phyloP scores from a whole-genome alignment of 2,329 filamentous ascomycete species.

The Bipolaris gigantea region DNA sequence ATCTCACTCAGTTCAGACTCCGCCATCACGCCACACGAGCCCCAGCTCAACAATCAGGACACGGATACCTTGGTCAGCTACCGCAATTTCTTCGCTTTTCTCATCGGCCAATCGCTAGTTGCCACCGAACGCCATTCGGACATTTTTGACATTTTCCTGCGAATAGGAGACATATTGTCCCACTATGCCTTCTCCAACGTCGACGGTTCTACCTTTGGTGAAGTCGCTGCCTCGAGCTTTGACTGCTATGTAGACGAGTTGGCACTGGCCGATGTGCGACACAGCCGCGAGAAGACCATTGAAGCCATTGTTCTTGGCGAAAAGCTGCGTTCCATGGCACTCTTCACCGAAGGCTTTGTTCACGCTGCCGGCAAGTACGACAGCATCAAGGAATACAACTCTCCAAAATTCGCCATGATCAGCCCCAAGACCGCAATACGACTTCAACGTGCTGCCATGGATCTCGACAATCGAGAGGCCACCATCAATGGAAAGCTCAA shows the following conservation, averaged over 20 bases:
- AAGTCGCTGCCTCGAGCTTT: conserved; percentile 66
- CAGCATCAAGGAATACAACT: conserved; percentile 68
- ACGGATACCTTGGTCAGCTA: conserved; percentile 61
- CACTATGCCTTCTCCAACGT: conserved; percentile 64
- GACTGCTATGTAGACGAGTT: conserved; percentile 77
- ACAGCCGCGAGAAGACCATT: conserved; percentile 83
- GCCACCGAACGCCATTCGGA: conserved; percentile 58
- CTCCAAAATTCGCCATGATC: conserved; percentile 70
- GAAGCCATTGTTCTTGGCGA: conserved; percentile 90
- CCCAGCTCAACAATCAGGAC: conserved; percentile 50
- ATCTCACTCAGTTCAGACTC: conserved; percentile 58
- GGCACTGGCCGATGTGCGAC: conserved; percentile 74
- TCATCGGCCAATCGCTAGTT: conserved; percentile 63
- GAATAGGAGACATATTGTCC: conserved; percentile 59
- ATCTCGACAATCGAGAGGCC: conserved; percentile 72
- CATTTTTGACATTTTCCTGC: conserved; percentile 64
- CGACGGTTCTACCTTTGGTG: conserved; percentile 65
- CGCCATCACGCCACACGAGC: conserved; percentile 38
- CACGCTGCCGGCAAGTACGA: conserved; percentile 86
- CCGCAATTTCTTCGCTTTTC: conserved; percentile 66
- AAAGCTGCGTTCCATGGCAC: conserved; percentile 74
- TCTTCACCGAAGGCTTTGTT: conserved; percentile 91
- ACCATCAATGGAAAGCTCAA: conserved; percentile 73
- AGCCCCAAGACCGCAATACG: conserved; percentile 72
- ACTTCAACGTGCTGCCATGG: conserved; percentile 80